phyloP scores from a whole-genome alignment of 1,139 yeast genomes.

The Debaryomyces subglobosus region DNA sequence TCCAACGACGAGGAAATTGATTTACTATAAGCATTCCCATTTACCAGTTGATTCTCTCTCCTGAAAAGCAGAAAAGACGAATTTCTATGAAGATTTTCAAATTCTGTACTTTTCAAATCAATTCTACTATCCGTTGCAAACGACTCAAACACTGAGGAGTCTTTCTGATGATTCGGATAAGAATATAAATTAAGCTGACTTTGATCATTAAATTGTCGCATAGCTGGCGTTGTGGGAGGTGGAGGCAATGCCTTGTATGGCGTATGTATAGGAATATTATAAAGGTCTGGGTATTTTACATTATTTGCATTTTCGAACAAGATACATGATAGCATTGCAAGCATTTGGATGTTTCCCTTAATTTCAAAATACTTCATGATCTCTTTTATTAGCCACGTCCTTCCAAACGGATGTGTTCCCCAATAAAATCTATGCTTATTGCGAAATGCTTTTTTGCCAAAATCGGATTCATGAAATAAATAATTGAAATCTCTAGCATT shows the following conservation, averaged over 20 bases:
- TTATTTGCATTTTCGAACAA: constrained; percentile 44
- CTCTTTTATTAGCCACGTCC: constrained; percentile 66
- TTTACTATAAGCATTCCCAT: constrained; percentile 12
- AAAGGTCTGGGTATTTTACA: constrained; percentile 19
- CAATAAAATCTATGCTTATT: constrained; percentile 53
- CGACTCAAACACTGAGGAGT: constrained; percentile 1
- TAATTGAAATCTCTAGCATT: not conserved
- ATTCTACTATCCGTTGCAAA: constrained; percentile 1
- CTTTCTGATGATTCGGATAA: not conserved
- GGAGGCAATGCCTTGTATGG: constrained; percentile 46
- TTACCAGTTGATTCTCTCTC: constrained; percentile 19
- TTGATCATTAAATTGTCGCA: constrained; percentile 18
- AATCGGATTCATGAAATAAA: constrained; percentile 6
- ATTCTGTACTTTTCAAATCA: constrained; percentile 5
- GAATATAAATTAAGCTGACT: constrained; percentile 1
- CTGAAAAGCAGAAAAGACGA: constrained; percentile 28
- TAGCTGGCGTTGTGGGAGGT: constrained; percentile 28
- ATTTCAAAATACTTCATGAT: constrained; percentile 67
- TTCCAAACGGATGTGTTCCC: constrained; percentile 85
- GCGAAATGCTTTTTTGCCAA: constrained; percentile 6
- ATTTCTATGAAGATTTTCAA: constrained; percentile 8
- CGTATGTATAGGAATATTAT: constrained; percentile 49
- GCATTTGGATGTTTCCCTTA: constrained; percentile 77
- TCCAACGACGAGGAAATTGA: constrained; percentile 35
- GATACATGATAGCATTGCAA: constrained; percentile 85